Conservation (phyloP, 176 grass and related monocot genomes). For the Saccharum officinarum region DNA sequence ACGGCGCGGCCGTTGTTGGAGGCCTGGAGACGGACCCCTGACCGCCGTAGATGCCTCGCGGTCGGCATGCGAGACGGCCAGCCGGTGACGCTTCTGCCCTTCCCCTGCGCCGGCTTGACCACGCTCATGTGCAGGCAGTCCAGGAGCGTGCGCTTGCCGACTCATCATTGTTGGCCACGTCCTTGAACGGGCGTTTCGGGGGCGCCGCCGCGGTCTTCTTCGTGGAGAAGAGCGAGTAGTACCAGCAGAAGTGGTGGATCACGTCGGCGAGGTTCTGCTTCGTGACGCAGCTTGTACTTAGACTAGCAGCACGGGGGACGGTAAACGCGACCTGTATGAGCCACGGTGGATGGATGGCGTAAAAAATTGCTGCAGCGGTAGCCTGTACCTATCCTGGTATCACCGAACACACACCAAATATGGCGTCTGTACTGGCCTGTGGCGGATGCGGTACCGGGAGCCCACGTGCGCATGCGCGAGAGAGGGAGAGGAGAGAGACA, state of each 20-base stretch:
- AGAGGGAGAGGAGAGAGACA: too few species aligned
- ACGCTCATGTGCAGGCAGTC: conserved; percentile 30
- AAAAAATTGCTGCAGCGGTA: too few species aligned
- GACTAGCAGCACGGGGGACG: too few species aligned
- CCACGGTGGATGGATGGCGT: too few species aligned
- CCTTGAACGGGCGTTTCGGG: neutral
- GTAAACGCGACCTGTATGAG: too few species aligned
- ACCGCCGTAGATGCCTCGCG: conserved; percentile 30
- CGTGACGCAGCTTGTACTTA: neutral
- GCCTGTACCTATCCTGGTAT: too few species aligned
- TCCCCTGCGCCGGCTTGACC: neutral
- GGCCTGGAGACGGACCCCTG: conserved; percentile 36
- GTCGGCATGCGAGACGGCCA: conserved; percentile 28
- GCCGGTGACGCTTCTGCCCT: neutral
- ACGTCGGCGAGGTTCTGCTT: neutral
- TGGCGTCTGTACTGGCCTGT: too few species aligned
- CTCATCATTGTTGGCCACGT: neutral
- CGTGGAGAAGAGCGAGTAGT: conserved; percentile 50
- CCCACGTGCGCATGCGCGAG: too few species aligned
- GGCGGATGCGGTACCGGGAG: too few species aligned
- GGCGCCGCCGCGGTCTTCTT: neutral
- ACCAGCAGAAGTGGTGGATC: conserved; percentile 45
- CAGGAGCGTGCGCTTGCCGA: conserved; percentile 4
- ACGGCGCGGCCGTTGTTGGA: neutral
- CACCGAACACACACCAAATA: too few species aligned